Evolutionary conservation across 768 basidiomycete genomes (phyloP), one percentile per base, ranked within the genome.

Genomic region (Termitomyces sp.): DNA sequence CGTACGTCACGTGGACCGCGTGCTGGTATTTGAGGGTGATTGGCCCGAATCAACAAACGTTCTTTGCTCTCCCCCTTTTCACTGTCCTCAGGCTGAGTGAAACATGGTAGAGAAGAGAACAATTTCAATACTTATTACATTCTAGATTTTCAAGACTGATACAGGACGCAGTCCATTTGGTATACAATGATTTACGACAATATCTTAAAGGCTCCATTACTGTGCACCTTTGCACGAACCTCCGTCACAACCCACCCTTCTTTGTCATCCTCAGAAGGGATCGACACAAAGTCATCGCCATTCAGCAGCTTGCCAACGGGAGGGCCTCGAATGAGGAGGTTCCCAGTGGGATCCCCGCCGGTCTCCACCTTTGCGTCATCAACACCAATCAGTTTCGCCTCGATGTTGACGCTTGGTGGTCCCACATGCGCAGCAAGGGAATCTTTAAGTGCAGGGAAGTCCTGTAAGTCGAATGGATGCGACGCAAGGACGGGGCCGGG

Each of bases 381-480:
- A 11, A 92, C 83, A 0, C 81, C 87, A 0, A 81, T 69, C n/a
- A 98, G 79, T 70, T 94, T 90, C 6, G 84, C 86, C 72, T 97
- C 96, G 0, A 94, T 78, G 67, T 96, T 96, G 57, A 88, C 79
- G n/a, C 86, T 83, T 2, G 96, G 95, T 3, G 94, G 88, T 4
- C 94, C 95, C 13, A 84, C 83, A 66, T 81, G 81, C 4, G 81
- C 79, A 35, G 66, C 61, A 5, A 72, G 66, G 20, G 72, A 71
- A n/a, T 72, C 72, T 0, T 70, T 69, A 1, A 69, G 62, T 4
- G 63, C 59, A 5, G 83, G 79, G 71, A 93, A 85, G 12, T 86
- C 81, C 73, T 97, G 95, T 28, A 97, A 73, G 71, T 98, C 95
- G 57, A 92, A 83, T 8, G 91, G 87, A 68, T 96, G 91, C 8